These are phyloP conservation scores for Boletellus deceptivus DNA, from an alignment of 1,284 basidiomycete species.

Conservation along the genomic window DNA sequence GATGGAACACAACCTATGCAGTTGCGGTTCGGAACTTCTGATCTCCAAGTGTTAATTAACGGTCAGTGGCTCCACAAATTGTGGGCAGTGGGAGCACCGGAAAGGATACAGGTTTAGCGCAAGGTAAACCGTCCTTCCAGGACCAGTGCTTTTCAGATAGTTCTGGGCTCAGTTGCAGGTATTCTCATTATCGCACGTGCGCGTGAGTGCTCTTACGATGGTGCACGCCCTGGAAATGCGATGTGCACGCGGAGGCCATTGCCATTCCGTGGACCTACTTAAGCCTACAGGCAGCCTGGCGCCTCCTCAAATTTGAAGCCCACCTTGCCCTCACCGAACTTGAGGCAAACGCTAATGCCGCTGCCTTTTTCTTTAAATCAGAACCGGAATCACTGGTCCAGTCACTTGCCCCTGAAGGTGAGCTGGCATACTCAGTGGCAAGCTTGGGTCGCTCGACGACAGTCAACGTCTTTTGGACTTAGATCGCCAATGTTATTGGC, in stretches of 20 bases:
- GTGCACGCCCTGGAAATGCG: conserved; percentile 30
- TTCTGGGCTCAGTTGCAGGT: background rate
- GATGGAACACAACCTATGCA: conserved; percentile 5
- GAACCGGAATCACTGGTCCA: conserved; percentile 27
- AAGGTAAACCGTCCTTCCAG: conserved; percentile 1
- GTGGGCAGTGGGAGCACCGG: conserved; percentile 4
- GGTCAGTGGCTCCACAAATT: conserved; percentile 8
- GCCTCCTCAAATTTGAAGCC: conserved; percentile 11
- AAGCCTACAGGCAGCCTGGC: conserved; percentile 18
- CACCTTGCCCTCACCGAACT: conserved; percentile 10
- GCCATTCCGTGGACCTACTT: conserved; percentile 23
- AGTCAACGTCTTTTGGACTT: background rate
- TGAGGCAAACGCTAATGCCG: conserved; percentile 19
- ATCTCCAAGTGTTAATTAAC: conserved; percentile 4
- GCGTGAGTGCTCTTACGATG: conserved; percentile 9
- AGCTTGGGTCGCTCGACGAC: conserved; percentile 5
- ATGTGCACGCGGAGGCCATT: conserved; percentile 25
- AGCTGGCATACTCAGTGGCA: background rate
- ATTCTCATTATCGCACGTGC: conserved; percentile 20
- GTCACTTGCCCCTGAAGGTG: conserved; percentile 31
- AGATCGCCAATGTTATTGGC: conserved; percentile 77
- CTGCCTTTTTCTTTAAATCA: conserved; percentile 20
- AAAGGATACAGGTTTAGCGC: conserved; percentile 1
- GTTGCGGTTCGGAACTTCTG: conserved; percentile 9
- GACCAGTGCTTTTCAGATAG: conserved; percentile 12